Conservation (phyloP, 176 grass and related monocot species). For the Pontederia paniculata region DNA sequence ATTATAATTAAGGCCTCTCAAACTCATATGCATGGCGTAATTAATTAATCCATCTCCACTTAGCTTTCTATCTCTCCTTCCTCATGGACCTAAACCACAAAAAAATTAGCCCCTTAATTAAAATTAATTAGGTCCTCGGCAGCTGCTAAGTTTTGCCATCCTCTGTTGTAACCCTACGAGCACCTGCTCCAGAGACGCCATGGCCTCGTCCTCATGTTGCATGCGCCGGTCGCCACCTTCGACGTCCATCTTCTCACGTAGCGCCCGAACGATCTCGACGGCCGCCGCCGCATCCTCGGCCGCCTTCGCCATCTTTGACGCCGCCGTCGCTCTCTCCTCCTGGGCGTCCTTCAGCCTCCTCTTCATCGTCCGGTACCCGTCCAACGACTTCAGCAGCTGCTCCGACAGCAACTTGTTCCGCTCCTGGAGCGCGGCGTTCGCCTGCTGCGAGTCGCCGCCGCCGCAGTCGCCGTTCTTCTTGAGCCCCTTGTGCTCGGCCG, state of each 20-base stretch:
- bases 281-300: neutral
- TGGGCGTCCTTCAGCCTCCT: neutral
- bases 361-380: constrained; percentile 10
- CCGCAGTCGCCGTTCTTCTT: neutral
- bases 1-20: too few species aligned
- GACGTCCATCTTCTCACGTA: neutral
- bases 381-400: constrained; percentile 15
- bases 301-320: neutral
- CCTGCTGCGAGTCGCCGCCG: neutral
- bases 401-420: constrained; percentile 20
- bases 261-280: neutral
- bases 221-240: neutral
- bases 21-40: too few species aligned
- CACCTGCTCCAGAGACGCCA: constrained; percentile 9
- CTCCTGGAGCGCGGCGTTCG: constrained; percentile 2
- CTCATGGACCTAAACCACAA: too few species aligned
- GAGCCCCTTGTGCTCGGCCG: neutral
- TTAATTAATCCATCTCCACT: too few species aligned
- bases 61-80: too few species aligned
- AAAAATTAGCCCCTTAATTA: neutral
- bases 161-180: neutral
- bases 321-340: constrained; percentile 5
- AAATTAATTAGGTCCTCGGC: neutral
- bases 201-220: constrained; percentile 10
- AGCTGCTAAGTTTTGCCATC: constrained; percentile 4